Base-by-base conservation (phyloP, 352 stramenopile genomes). In the Phytopythium mirpurense region DNA sequence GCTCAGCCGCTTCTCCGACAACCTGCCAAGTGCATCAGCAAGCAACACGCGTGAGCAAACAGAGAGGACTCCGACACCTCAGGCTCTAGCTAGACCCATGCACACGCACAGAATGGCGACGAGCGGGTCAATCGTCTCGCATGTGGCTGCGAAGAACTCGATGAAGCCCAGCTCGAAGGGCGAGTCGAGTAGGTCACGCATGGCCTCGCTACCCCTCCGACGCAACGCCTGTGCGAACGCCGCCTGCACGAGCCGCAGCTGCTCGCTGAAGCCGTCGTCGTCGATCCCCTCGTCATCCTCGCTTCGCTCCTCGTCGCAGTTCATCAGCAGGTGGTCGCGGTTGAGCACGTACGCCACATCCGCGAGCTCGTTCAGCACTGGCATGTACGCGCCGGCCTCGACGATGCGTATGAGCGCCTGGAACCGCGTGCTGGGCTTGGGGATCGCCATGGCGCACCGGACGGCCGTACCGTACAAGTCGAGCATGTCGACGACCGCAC, bases 381-480 rank as follows among this genome's bases (percentile, higher is more conserved):
- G 36, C 50, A 61, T 62, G 46, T 73, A 78, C 12, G 72, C 74
- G 34, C 67, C 72, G 42, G 71, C 52, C 44, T 67, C 64, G 35
- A 83, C 75, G 29, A 83, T 83, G 15, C 57, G 51, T 24, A 60
- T 29, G 23, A 85, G 47, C 4, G 69, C 64, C 42, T 82, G 63
- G 27, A 74, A 65, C 16, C 74, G 64, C 14, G 68, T 56, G 23
- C 38, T 23, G 3, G 72, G 63, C 27, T 68, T 78, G 0, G 69
- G 67, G 44, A 85, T 82, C 0, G 76, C 51, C 63, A 80, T 63
- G 1, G 74, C 72, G 35, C 67, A 83, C 31, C 70, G 65, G 7
- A 80, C 69, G n/a, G 72, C 74, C 23, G 78, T 67, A 4, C 56
- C 53, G 18, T 79, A 58, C 21, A 85, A 57, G 43, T 77, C 54